phyloP scores from a whole-genome alignment of 345 rosid species.

The Eucalyptus regnans region DNA sequence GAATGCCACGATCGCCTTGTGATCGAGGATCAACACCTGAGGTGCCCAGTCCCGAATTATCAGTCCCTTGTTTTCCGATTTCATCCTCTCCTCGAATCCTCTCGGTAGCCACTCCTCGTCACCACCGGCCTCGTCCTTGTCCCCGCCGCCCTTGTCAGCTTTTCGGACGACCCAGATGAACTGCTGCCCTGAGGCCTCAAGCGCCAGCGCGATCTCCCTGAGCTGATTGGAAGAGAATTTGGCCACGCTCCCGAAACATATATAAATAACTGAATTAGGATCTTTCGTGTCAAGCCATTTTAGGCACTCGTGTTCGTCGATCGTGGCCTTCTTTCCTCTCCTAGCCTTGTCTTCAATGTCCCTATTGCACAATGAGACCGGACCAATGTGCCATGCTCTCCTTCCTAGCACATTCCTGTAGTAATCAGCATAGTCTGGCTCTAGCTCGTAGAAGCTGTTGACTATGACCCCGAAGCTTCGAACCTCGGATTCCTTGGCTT shows the following conservation, averaged over 20 bases:
- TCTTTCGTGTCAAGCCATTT: slow-evolving; percentile 20
- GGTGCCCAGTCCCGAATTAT: slow-evolving; percentile 59
- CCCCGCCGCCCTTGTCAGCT: neutral
- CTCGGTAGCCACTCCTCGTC: slow-evolving; percentile 21
- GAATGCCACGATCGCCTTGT: slow-evolving; percentile 39
- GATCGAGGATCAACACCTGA: slow-evolving; percentile 45
- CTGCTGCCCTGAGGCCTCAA: slow-evolving; percentile 17
- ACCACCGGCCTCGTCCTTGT: neutral
- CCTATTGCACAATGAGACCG: neutral
- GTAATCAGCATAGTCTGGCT: slow-evolving; percentile 2
- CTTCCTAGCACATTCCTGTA: neutral
- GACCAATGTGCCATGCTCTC: slow-evolving; percentile 1
- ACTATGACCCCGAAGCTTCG: neutral
- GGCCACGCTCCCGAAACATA: slow-evolving; percentile 30
- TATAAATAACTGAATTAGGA: slow-evolving; percentile 19
- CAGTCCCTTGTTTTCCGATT: slow-evolving; percentile 15
- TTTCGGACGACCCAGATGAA: slow-evolving; percentile 43
- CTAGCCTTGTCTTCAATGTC: slow-evolving; percentile 3
- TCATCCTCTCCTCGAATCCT: slow-evolving; percentile 22
- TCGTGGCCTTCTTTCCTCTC: slow-evolving; percentile 11
- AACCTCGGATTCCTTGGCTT: neutral
- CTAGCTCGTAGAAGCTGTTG: slow-evolving; percentile 5
- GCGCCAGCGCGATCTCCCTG: slow-evolving; percentile 23
- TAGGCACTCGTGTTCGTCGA: slow-evolving; percentile 23
- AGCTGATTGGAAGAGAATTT: slow-evolving; percentile 14